Percentiles rank a stretch among this genome's conserved stretches.
Conservation (phyloP, 257 asterid species). For the Penstemon newberryi region DNA sequence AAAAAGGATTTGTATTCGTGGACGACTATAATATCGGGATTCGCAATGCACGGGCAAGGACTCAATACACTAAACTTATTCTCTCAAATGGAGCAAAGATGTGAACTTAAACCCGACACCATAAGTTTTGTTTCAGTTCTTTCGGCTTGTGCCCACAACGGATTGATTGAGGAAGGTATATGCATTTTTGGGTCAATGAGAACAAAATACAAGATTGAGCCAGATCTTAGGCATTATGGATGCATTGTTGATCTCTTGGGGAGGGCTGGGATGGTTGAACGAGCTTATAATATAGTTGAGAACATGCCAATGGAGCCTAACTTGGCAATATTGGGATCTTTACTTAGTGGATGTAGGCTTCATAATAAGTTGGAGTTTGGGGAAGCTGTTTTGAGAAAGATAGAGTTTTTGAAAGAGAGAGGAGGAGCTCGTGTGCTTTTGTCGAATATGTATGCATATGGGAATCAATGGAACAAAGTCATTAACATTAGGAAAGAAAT, state of each 20-base stretch:
- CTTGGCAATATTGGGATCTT: constrained; percentile 47
- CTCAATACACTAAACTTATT: constrained; percentile 34
- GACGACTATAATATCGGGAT: constrained; percentile 61
- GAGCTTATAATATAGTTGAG: constrained; percentile 41
- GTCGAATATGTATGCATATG: constrained; percentile 48
- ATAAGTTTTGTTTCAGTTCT: constrained; percentile 43
- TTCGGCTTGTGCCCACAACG: constrained; percentile 55
- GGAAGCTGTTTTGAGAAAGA: constrained; percentile 40
- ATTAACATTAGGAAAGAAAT: constrained; percentile 41
- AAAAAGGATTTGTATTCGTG: constrained; percentile 49
- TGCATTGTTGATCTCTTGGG: constrained; percentile 56
- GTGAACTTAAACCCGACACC: constrained; percentile 38
- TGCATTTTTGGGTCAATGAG: constrained; percentile 43
- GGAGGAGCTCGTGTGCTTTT: constrained; percentile 53
- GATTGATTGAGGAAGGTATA: constrained; percentile 50
- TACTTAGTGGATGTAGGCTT: constrained; percentile 46
- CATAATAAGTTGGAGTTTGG: constrained; percentile 44
- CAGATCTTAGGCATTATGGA: constrained; percentile 52
- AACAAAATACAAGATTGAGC: constrained; percentile 35
- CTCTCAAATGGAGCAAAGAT: constrained; percentile 37
- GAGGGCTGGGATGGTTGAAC: constrained; percentile 49
- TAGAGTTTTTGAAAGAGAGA: constrained; percentile 38
- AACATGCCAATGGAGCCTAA: constrained; percentile 50
- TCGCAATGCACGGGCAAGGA: constrained; percentile 51
- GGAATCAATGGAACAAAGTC: constrained; percentile 47